Conservation (phyloP, 2,329 filamentous ascomycete species). For the Botrytis elliptica region DNA sequence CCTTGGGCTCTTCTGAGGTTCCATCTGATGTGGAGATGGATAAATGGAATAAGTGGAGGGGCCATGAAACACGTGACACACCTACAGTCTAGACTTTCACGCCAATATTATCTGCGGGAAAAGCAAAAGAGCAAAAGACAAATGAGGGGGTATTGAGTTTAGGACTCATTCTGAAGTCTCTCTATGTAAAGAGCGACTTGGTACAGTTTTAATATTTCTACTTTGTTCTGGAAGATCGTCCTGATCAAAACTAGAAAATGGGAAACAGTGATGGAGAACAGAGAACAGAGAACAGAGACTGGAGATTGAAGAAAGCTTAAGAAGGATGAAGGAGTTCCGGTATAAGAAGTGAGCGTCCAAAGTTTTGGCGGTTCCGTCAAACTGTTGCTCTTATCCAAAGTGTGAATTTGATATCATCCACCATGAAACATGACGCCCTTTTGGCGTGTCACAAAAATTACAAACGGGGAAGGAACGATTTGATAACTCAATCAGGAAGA, state of each 20-base stretch:
- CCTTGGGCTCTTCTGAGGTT: neutral
- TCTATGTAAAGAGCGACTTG: neutral
- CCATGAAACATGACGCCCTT: neutral
- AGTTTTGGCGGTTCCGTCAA: neutral
- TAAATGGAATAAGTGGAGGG: neutral
- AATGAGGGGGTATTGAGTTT: neutral
- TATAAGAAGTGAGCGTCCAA: neutral
- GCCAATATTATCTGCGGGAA: neutral
- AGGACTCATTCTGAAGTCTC: neutral
- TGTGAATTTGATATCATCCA: neutral
- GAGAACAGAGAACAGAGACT: neutral
- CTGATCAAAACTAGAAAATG: neutral
- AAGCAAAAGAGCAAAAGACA: neutral
- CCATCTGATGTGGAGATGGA: neutral
- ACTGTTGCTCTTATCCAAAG: neutral
- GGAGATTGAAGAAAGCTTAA: neutral
- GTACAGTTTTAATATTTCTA: neutral
- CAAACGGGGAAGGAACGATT: conserved; percentile 3
- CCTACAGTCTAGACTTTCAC: neutral
- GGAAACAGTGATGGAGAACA: neutral
- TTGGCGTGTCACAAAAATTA: neutral
- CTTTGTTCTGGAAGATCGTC: neutral
- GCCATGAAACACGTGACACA: neutral
- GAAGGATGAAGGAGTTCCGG: neutral
- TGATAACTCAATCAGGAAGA: conserved; percentile 3